Percentiles rank a stretch among this genome's conserved stretches.
Conservation (phyloP, 2,329 filamentous ascomycete species). For the Pseudogymnoascus sp. region DNA sequence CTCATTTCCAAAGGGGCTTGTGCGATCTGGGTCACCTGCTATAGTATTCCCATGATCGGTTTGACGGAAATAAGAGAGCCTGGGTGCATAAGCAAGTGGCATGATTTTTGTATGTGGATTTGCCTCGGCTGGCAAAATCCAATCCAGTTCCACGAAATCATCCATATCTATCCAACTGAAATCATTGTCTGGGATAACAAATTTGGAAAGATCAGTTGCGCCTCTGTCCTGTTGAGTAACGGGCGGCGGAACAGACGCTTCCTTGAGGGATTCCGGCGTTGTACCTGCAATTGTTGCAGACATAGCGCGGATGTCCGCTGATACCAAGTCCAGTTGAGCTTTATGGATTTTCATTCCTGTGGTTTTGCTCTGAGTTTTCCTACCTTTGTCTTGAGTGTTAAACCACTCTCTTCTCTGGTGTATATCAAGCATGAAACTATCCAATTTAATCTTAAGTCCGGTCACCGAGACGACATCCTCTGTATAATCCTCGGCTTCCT, state of each 20-base stretch:
- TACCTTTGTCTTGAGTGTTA: conserved; percentile 68
- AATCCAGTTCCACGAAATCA: conserved; percentile 95
- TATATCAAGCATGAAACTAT: conserved; percentile 95
- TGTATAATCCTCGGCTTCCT: conserved; percentile 79
- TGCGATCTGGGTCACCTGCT: conserved; percentile 69
- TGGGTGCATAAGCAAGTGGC: conserved; percentile 84
- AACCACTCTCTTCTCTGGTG: conserved; percentile 93
- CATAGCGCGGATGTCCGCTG: conserved; percentile 85
- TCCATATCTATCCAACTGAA: conserved; percentile 99
- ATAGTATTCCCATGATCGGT: conserved; percentile 82
- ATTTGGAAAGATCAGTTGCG: conserved; percentile 69
- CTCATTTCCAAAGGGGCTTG: conserved; percentile 86
- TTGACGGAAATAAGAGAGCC: conserved; percentile 94
- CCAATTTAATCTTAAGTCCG: conserved; percentile 89
- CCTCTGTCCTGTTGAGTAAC: conserved; percentile 46
- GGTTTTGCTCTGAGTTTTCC: conserved; percentile 68
- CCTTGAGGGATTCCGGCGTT: conserved; percentile 65
- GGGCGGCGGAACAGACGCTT: conserved; percentile 40
- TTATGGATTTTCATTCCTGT: conserved; percentile 94
- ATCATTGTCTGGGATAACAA: conserved; percentile 92
- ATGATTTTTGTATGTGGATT: conserved; percentile 93
- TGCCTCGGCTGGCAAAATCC: conserved; percentile 82
- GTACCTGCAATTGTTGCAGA: conserved; percentile 84
- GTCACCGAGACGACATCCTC: conserved; percentile 79
- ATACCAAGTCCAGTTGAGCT: conserved; percentile 83